These are phyloP conservation scores for Prunella vulgaris DNA, from an alignment of 257 asterid species.

Conservation along the genomic window DNA sequence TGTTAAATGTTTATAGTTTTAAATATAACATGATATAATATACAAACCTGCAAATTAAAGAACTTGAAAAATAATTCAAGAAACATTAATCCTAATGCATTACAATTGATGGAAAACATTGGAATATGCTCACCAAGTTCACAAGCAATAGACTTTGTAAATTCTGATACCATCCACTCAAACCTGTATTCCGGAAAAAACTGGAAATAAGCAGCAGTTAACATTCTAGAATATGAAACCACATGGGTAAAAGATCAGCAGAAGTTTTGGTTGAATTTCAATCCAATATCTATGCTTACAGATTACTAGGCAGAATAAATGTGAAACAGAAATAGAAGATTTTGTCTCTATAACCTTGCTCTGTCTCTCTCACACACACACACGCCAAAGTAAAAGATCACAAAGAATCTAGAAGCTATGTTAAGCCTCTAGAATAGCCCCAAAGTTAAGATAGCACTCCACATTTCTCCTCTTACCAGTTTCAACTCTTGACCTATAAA, in stretches of 20 bases:
- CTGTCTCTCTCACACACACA: neutral
- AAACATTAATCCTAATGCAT: neutral
- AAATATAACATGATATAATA: conserved; percentile 10
- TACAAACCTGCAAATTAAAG: conserved; percentile 6
- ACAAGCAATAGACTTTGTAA: conserved; percentile 60
- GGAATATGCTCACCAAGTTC: conserved; percentile 72
- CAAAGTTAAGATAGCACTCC: neutral
- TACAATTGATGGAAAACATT: neutral
- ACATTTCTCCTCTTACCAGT: neutral
- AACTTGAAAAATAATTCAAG: conserved; percentile 4
- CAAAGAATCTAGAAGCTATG: neutral
- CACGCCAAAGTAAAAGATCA: neutral
- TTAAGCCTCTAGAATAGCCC: neutral
- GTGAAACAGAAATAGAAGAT: neutral
- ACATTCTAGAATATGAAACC: conserved; percentile 19
- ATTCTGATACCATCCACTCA: conserved; percentile 80
- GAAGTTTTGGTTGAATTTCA: neutral
- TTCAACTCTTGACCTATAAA: neutral
- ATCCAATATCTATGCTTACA: neutral
- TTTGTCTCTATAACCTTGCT: neutral
- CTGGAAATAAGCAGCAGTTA: conserved; percentile 38
- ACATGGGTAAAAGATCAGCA: conserved; percentile 5
- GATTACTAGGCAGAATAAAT: neutral
- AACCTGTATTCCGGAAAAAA: conserved; percentile 86
- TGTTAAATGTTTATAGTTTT: neutral